phyloP scores from a whole-genome alignment of 805 yeast species.

The Candida awuae region DNA sequence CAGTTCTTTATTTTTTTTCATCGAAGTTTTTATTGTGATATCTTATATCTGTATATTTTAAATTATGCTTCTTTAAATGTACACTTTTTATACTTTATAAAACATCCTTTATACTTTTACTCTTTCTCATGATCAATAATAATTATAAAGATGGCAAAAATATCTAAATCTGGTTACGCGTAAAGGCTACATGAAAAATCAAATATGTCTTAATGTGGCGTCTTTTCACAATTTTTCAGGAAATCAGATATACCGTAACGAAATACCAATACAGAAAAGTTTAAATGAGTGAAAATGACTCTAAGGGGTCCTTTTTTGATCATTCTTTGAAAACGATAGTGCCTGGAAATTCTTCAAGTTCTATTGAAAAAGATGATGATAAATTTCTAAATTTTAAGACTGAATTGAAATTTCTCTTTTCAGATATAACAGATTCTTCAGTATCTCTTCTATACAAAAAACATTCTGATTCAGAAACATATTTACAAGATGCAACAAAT shows the following conservation, averaged over 20 bases:
- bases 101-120: too few species aligned
- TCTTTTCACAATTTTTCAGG: too few species aligned
- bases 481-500: slow-evolving; percentile 33
- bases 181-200: too few species aligned
- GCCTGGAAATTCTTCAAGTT: not conserved
- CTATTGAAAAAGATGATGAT: slow-evolving; percentile 1
- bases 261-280: too few species aligned
- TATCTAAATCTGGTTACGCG: too few species aligned
- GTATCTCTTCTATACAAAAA: slow-evolving; percentile 22
- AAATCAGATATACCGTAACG: too few species aligned
- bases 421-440: slow-evolving; percentile 22
- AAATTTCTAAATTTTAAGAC: slow-evolving; percentile 20
- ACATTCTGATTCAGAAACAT: slow-evolving; percentile 22
- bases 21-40: not conserved
- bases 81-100: too few species aligned
- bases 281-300: not conserved
- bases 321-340: slow-evolving; percentile 7
- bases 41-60: not conserved
- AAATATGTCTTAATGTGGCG: too few species aligned
- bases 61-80: not conserved
- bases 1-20: slow-evolving; percentile 3
- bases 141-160: too few species aligned
- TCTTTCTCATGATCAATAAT: too few species aligned
- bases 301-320: slow-evolving; percentile 9
- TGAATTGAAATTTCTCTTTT: slow-evolving; percentile 30